Base-by-base conservation (phyloP, 805 yeast species). In the Suhomyces kilbournensis region DNA sequence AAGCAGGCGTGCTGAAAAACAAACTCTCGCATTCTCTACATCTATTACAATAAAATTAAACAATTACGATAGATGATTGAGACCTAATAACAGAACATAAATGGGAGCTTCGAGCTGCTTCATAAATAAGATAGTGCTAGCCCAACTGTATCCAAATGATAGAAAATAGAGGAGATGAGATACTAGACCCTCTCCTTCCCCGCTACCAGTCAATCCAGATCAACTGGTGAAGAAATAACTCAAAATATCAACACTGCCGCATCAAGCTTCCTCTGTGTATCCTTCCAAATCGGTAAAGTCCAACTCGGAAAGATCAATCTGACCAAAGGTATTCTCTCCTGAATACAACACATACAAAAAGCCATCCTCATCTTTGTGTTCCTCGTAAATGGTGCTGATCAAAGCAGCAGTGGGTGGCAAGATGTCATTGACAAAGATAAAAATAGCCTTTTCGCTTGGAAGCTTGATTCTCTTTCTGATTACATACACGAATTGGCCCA, bases 361-460 rank as follows among this genome's bases (percentile, higher is more conserved):
- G 35, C 99, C 99, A 69, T 94, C 99, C 66, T 93, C 93, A 68
- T 94, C 99, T 75, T 91, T 91, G 73, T 94, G 97, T 71, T 94
- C 97, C 64, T 92, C 96, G 67, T 94, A 94, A 58, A 94, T 88
- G 22, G 94, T 82, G 62, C 96, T 87, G 94, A 94, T 90, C 60
- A 94, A 81, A 15, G 98, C 96, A 19, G 98, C 97, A 2, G 99
- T 94, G 46, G 98, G 98, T 9, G 99, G 99, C 61, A 94, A 80
- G 52, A 94, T 91, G 69, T 94, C 99, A 67, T 94, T 93, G 58
- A 94, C 97, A 70, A 94, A 94, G 60, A 94, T 91, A 72, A 94
- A 94, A 59, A 94, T 93, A 44, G 99, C 99, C 85, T 93, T 92
- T 71, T 94, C 99, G 26, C 97, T 88, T 46, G 97, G 97, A 57